Base-by-base conservation (phyloP, 1,284 basidiomycete genomes). In the Austroboletus sp. region DNA sequence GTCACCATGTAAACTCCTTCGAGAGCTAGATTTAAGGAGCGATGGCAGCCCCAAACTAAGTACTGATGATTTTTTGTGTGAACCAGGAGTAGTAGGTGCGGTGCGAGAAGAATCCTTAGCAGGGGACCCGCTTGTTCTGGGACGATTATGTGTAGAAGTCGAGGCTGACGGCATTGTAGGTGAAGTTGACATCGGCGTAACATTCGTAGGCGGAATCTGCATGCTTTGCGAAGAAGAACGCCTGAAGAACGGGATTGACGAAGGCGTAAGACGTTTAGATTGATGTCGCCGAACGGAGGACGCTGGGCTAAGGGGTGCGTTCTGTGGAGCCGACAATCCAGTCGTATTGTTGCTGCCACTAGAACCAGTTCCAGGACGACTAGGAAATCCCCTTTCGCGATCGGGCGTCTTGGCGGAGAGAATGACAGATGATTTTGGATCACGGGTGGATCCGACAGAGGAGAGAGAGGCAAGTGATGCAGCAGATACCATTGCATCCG, bases 201-300 rank as follows among this genome's bases (percentile, higher is more conserved):
- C 55, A 37, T 61, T 62, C 23, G 71, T 60, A 5, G 71, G 67
- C 40, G 72, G 76, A 40, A 76, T 62, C 52, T 88, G 82, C 71
- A 89, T 83, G 2, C 89, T 91, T 55, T 91, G 87, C 1, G 90
- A 93, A 15, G 91, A 92, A 1, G 90, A 89, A 15, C 93, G 85
- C 33, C 91, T 79, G 73, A 96, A 96, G 70, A 97, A 97, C 1
- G 93, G 94, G 53, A 97, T 96, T 7, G 90, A 89, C 12, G 90
- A 94, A 0, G 93, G 93, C 0, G 93, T 95, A 40, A 93, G 78
- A 40, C 92, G 80, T 61, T 82, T 88, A 11, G 80, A 82, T 42
- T 79, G 78, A 34, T 77, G 75, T 36, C 82, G 77, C 44, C 79
- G 76, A 37, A 82, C 61, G 16, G 82, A 85, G 11, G 79, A 73